A percentile compares a stretch with the other conserved stretches of the same genome.
phyloP scores from a whole-genome alignment of 1,139 yeast genomes.

The Scheffersomyces titani region DNA sequence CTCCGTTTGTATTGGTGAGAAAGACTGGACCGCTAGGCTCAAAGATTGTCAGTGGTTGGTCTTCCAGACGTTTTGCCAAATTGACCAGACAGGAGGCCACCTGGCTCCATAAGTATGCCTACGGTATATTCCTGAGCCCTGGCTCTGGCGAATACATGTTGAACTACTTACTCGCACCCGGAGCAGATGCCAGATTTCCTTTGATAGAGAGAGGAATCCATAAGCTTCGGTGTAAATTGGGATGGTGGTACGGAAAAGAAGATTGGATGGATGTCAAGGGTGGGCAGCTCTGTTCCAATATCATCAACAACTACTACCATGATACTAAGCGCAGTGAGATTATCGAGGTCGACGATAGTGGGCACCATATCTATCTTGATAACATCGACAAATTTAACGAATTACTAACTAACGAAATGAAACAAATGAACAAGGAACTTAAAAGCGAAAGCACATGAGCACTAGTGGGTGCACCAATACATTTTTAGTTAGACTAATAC shows the following conservation, averaged over 20 bases:
- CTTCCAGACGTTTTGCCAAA: slow-evolving; percentile 62
- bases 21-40: slow-evolving; percentile 69
- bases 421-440: slow-evolving; percentile 1
- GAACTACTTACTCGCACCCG: slow-evolving; percentile 68
- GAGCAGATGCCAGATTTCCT: slow-evolving; percentile 72
- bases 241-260: slow-evolving; percentile 73
- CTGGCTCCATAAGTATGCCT: slow-evolving; percentile 64
- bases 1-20: slow-evolving; percentile 70
- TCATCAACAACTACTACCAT: slow-evolving; percentile 27
- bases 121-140: slow-evolving; percentile 66
- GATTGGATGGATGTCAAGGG: slow-evolving; percentile 78
- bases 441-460: not conserved
- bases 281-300: slow-evolving; percentile 45
- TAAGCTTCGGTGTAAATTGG: slow-evolving; percentile 49
- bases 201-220: slow-evolving; percentile 52
- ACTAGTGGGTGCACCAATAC: not conserved
- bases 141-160: slow-evolving; percentile 81
- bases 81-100: slow-evolving; percentile 35
- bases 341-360: slow-evolving; percentile 52
- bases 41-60: slow-evolving; percentile 76
- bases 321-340: slow-evolving; percentile 38
- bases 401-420: slow-evolving; percentile 49
- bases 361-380: slow-evolving; percentile 74
- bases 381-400: slow-evolving; percentile 53
- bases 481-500: not conserved